These are phyloP conservation scores for Sistotremastrum suecicum DNA, from an alignment of 768 basidiomycete genomes.

Conservation along the genomic window DNA sequence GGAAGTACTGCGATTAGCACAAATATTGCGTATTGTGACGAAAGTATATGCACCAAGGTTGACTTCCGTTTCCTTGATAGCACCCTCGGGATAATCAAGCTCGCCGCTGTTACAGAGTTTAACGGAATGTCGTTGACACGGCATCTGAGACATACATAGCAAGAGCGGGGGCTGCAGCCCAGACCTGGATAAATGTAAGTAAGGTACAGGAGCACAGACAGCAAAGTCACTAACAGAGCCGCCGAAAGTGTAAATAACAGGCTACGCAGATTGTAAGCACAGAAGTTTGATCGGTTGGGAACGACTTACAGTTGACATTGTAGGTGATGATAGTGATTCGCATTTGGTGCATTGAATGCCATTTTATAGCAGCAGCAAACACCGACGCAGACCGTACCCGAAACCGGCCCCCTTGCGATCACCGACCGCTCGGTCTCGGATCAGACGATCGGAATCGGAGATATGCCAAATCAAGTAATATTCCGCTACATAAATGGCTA, in stretches of 20 bases:
- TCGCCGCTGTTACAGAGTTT: slow-evolving; percentile 19
- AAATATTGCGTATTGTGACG: background rate
- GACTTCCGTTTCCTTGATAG: slow-evolving; percentile 21
- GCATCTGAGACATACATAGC: slow-evolving; percentile 21
- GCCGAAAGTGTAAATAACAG: slow-evolving; percentile 22
- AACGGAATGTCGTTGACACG: background rate
- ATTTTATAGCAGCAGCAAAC: background rate
- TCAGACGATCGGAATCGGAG: too few species aligned
- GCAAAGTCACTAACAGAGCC: slow-evolving; percentile 9
- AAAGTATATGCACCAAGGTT: slow-evolving; percentile 18
- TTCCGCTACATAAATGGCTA: too few species aligned
- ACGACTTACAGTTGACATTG: slow-evolving; percentile 6
- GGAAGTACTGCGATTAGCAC: background rate
- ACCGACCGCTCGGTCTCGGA: background rate
- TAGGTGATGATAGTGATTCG: slow-evolving; percentile 9
- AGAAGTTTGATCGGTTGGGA: background rate
- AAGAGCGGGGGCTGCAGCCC: slow-evolving; percentile 26
- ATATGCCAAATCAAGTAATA: too few species aligned
- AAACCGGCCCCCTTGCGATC: background rate
- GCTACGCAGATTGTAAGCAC: slow-evolving; percentile 7
- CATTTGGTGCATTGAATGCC: slow-evolving; percentile 7
- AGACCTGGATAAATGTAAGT: slow-evolving; percentile 10
- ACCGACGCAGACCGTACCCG: background rate
- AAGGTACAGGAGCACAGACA: too few species aligned
- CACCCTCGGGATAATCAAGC: slow-evolving; percentile 25